These are phyloP conservation scores for Xanthoconium purpureum DNA, from an alignment of 768 basidiomycete genomes.

Conservation along the genomic window DNA sequence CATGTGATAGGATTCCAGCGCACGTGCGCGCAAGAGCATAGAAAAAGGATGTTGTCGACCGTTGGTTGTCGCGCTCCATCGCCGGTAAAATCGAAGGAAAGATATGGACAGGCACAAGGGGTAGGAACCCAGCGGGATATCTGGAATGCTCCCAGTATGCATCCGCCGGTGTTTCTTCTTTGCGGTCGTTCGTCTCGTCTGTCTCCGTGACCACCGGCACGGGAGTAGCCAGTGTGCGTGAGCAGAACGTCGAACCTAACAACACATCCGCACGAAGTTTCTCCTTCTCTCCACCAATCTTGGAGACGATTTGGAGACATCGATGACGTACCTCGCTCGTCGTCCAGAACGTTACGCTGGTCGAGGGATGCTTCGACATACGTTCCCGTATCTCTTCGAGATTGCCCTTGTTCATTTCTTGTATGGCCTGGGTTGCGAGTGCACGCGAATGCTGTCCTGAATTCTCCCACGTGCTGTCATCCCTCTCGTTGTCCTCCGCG, in stretches of 20 bases:
- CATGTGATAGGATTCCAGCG: constrained; percentile 49
- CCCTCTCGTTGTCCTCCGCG: background rate
- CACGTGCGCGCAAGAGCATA: constrained; percentile 51
- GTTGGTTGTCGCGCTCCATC: background rate
- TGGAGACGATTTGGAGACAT: constrained; percentile 71
- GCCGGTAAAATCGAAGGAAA: constrained; percentile 36
- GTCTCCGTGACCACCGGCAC: background rate
- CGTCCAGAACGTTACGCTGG: constrained; percentile 67
- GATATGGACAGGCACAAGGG: constrained; percentile 56
- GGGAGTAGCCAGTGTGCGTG: constrained; percentile 7
- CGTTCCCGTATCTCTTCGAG: constrained; percentile 61
- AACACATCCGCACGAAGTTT: constrained; percentile 60
- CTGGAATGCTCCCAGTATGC: constrained; percentile 66
- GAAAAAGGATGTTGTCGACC: constrained; percentile 37
- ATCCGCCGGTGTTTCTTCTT: constrained; percentile 26
- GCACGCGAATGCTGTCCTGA: constrained; percentile 63
- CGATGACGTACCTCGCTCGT: constrained; percentile 73
- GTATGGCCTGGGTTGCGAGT: constrained; percentile 65
- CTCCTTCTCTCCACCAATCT: constrained; percentile 75
- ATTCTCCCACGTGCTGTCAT: constrained; percentile 24
- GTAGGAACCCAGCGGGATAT: constrained; percentile 49
- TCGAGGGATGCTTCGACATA: constrained; percentile 21
- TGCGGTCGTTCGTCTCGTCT: background rate
- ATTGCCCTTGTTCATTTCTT: constrained; percentile 66
- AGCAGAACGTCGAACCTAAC: constrained; percentile 36